Conservation (phyloP, 176 grass and related monocot species). For the Cenchrus fungigraminus region DNA sequence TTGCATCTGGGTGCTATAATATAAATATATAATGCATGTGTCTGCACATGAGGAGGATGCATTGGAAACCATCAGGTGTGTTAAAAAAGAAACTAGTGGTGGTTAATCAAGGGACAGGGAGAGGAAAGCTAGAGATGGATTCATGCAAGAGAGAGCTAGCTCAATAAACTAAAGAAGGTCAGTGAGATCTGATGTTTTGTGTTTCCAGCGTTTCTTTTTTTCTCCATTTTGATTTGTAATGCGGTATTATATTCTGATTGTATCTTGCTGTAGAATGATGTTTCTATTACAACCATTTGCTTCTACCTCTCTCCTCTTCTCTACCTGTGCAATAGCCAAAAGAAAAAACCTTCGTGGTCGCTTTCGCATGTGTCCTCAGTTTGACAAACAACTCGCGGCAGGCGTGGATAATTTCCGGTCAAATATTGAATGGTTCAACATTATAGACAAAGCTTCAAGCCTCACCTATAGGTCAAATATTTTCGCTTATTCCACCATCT, state of each 20-base stretch:
- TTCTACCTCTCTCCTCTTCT: conserved; percentile 17
- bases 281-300: conserved; percentile 43
- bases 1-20: conserved; percentile 30
- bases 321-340: conserved; percentile 24
- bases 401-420: conserved; percentile 13
- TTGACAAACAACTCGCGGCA: not conserved
- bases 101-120: not conserved
- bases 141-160: conserved; percentile 40
- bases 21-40: conserved; percentile 28
- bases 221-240: conserved; percentile 54
- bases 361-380: not conserved
- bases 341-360: conserved; percentile 22
- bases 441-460: conserved; percentile 24
- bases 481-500: not conserved
- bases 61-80: conserved; percentile 13
- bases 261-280: conserved; percentile 49
- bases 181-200: conserved; percentile 62
- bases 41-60: conserved; percentile 14
- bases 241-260: conserved; percentile 48
- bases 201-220: conserved; percentile 42
- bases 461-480: conserved; percentile 7
- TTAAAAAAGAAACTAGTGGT: not conserved
- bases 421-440: conserved; percentile 41
- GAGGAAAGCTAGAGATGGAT: conserved; percentile 14
- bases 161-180: conserved; percentile 58